Conservation (phyloP, 1,284 basidiomycete genomes). For the Nidula niveotomentosa region DNA sequence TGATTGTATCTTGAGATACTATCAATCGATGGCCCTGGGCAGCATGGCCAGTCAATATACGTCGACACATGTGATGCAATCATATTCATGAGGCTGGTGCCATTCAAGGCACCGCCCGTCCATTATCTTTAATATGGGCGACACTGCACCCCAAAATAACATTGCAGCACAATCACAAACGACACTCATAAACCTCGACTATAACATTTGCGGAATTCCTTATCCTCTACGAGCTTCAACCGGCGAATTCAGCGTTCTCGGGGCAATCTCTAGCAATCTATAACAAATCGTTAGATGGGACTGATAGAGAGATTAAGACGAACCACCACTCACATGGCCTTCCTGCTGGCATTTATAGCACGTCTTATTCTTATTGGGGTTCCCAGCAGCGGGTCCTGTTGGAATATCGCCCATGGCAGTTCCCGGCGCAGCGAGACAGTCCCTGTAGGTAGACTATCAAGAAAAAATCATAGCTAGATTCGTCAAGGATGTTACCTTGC, state of each 20-base stretch:
- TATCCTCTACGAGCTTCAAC: conserved; percentile 18
- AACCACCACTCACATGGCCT: conserved; percentile 62
- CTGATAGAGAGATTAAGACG: neutral
- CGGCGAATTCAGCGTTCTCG: conserved; percentile 53
- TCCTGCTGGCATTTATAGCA: conserved; percentile 87
- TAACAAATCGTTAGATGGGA: conserved; percentile 4
- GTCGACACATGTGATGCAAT: too few species aligned
- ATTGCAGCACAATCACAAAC: too few species aligned
- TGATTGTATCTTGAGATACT: too few species aligned
- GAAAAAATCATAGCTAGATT: conserved; percentile 1
- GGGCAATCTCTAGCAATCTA: conserved; percentile 82
- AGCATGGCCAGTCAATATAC: too few species aligned
- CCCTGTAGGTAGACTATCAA: conserved; percentile 38
- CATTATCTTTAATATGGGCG: too few species aligned
- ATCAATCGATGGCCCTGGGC: too few species aligned
- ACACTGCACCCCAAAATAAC: too few species aligned
- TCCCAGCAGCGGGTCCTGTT: conserved; percentile 36
- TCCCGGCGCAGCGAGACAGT: conserved; percentile 75
- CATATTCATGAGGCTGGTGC: too few species aligned
- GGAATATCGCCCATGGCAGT: conserved; percentile 45
- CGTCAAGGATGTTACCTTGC: conserved; percentile 51
- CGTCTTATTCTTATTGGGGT: conserved; percentile 65
- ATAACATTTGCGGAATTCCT: too few species aligned
- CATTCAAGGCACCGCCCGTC: too few species aligned
- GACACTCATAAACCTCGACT: too few species aligned